Base-by-base conservation (phyloP, 345 rosid genomes). In the Eutrema yunnanense region DNA sequence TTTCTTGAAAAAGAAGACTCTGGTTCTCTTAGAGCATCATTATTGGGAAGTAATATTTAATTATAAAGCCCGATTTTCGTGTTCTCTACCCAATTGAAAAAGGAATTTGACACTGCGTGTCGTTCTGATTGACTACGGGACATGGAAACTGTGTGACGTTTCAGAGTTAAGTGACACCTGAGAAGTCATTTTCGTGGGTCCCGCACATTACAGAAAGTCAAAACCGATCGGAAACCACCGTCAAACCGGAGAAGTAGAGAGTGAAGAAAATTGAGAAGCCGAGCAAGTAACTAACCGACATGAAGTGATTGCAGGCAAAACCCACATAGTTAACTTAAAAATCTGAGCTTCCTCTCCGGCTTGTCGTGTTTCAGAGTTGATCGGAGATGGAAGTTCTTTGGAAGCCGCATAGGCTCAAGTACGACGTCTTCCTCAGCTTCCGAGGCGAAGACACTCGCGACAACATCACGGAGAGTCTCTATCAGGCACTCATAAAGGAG, bases 351-450 rank as follows among this genome's bases (percentile, higher is more conserved):
- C 38, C 38, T 36, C 38, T 36, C 40, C 40, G 6, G 34, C 34
- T 32, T 4, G 34, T 4, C 34, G 34, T 36, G 11, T 8, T 8
- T 38, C 41, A 38, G 41, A 38, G 41, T 38, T 38, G 34, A 32
- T 32, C 34, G 34, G 34, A 32, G 34, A 32, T 32, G 34, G 34
- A 32, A 5, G 34, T 32, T 3, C 6, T 32, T 4, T 56, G 71
- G 2, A 38, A 54, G 10, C 59, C 22, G 57, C 57, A 54, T 6
- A 54, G 90, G 71, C 80, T 78, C 65, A 64, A 54, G 5, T 87
- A 65, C 68, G 84, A 87, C 73, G 79, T 84, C 6, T 85, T 85
- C 74, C 67, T 87, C 13, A 87, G 89, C 14, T 87, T 85, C 73
- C 67, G 84, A 16, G 85, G 87, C n/a, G 77, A 73, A 54, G 88